phyloP scores from a whole-genome alignment of 495 filamentous ascomycete genomes.

The Podospora appendiculata region DNA sequence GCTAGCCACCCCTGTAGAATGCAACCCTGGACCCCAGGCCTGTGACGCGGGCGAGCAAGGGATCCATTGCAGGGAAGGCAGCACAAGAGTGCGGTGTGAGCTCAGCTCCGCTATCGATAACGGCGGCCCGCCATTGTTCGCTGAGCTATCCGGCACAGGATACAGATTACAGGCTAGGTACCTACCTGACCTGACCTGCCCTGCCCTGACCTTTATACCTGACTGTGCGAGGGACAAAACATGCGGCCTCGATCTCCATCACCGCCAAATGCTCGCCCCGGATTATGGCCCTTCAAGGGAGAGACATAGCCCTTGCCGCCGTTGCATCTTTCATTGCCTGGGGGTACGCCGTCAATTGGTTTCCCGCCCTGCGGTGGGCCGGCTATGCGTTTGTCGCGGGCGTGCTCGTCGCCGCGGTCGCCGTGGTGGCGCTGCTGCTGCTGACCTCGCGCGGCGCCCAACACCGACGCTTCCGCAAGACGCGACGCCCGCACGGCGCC shows the following conservation, averaged over 20 bases:
- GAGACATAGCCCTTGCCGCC: constrained; percentile 64
- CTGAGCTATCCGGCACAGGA: too few relatives aligned
- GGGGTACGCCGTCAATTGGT: constrained; percentile 73
- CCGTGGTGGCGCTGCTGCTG: constrained; percentile 50
- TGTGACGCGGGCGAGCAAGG: too few relatives aligned
- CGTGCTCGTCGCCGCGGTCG: constrained; percentile 41
- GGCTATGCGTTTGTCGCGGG: constrained; percentile 73
- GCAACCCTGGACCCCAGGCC: too few relatives aligned
- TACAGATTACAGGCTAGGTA: too few relatives aligned
- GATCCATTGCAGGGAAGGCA: too few relatives aligned
- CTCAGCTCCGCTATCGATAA: too few relatives aligned
- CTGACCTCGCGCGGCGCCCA: constrained; percentile 49
- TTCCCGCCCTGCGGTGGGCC: constrained; percentile 69
- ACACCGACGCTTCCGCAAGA: constrained; percentile 26
- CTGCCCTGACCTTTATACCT: too few relatives aligned
- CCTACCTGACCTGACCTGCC: too few relatives aligned
- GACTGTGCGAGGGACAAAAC: too few relatives aligned
- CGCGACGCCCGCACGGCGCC: constrained; percentile 37
- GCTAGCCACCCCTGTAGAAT: too few relatives aligned
- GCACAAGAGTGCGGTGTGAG: too few relatives aligned
- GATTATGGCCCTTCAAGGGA: constrained; percentile 72
- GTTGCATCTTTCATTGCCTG: constrained; percentile 73
- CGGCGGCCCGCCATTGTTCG: too few relatives aligned
- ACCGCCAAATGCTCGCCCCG: constrained; percentile 17
- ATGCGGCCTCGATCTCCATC: constrained; percentile 31